phyloP scores from a whole-genome alignment of 2,329 filamentous ascomycete genomes.

The Talaromyces amestolkiae region DNA sequence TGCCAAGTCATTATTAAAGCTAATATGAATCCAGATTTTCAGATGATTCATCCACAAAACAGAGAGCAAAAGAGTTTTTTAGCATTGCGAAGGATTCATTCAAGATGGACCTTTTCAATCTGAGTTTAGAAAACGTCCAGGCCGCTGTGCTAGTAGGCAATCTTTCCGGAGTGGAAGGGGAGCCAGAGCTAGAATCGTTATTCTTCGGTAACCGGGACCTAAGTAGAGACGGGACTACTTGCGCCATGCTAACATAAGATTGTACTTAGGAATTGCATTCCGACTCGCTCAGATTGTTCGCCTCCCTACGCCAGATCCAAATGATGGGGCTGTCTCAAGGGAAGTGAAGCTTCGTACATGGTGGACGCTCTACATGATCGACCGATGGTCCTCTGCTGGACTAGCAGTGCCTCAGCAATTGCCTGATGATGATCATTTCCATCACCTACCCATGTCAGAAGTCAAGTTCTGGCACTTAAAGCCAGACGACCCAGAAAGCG shows the following conservation, averaged over 20 bases:
- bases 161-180: background rate
- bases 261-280: background rate
- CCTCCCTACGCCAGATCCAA: background rate
- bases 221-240: background rate
- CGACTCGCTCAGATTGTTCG: background rate
- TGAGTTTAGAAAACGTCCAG: background rate
- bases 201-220: background rate
- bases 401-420: background rate
- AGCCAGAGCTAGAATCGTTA: background rate
- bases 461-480: background rate
- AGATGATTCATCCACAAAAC: background rate
- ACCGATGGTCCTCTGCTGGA: conserved; percentile 38
- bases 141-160: background rate
- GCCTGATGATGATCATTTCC: background rate
- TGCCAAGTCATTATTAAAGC: background rate
- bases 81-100: background rate
- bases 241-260: background rate
- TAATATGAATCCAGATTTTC: background rate
- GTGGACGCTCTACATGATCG: conserved; percentile 45
- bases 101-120: background rate
- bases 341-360: conserved; percentile 27
- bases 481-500: background rate
- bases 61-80: background rate
- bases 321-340: conserved; percentile 1
- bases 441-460: background rate